phyloP scores from a whole-genome alignment of 2,329 filamentous ascomycete species.

The Phaeosphaeriaceae sp. region DNA sequence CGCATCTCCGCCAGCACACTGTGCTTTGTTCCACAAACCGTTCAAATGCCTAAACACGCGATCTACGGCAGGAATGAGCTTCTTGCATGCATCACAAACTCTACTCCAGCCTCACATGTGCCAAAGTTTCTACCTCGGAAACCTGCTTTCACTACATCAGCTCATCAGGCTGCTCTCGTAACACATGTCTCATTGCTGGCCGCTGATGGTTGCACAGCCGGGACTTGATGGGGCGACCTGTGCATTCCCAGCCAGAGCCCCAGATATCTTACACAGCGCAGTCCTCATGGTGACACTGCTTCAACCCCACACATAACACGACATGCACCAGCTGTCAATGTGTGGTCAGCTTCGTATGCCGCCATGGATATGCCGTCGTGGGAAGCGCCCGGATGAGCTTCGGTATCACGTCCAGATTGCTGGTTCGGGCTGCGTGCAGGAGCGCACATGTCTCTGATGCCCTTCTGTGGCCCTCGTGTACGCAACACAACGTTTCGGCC shows the following conservation, averaged over 20 bases:
- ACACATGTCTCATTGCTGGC: slow-evolving; percentile 16
- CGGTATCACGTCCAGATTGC: slow-evolving; percentile 10
- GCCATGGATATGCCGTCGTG: slow-evolving; percentile 15
- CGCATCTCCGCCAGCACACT: slow-evolving; percentile 5
- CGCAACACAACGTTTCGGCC: slow-evolving; percentile 18
- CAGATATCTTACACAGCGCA: slow-evolving; percentile 27
- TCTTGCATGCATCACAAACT: slow-evolving; percentile 10
- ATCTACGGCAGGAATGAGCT: not conserved
- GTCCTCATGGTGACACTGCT: slow-evolving; percentile 16
- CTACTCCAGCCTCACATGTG: slow-evolving; percentile 9
- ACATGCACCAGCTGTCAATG: slow-evolving; percentile 33
- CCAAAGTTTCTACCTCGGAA: not conserved
- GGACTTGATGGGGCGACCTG: slow-evolving; percentile 8
- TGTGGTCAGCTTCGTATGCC: slow-evolving; percentile 20
- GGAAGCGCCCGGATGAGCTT: slow-evolving; percentile 8
- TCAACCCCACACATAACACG: slow-evolving; percentile 34
- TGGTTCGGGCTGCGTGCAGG: slow-evolving; percentile 14
- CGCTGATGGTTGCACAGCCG: slow-evolving; percentile 15
- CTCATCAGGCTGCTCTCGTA: slow-evolving; percentile 11
- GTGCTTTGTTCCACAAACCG: slow-evolving; percentile 7
- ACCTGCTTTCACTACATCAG: not conserved
- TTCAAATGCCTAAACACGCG: slow-evolving; percentile 2
- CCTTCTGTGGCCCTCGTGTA: not conserved
- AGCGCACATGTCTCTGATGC: slow-evolving; percentile 2
- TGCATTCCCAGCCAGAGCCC: slow-evolving; percentile 17